Evolutionary conservation across 2,329 filamentous ascomycete genomes (phyloP).

Genomic region (Neoascochyta sp.): DNA sequence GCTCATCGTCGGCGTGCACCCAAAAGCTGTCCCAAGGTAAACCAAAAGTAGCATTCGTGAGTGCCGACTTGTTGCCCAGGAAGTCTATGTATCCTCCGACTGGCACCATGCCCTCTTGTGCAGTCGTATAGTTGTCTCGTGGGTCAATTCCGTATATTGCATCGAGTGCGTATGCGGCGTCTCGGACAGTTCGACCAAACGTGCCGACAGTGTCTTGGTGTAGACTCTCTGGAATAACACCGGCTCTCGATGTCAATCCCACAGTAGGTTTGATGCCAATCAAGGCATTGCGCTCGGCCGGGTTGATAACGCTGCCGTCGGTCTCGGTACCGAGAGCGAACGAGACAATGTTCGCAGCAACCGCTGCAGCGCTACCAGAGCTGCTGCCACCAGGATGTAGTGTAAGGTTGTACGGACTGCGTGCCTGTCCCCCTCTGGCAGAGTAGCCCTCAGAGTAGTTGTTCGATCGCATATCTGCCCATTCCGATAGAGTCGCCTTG

Average conservation of each 20-base stretch:
- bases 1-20: constrained; percentile 56
- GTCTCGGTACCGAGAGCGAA: constrained; percentile 73
- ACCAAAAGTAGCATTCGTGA: constrained; percentile 63
- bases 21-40: constrained; percentile 71
- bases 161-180: constrained; percentile 64
- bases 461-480: constrained; percentile 51
- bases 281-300: constrained; percentile 64
- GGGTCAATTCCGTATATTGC: constrained; percentile 63
- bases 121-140: constrained; percentile 63
- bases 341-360: constrained; percentile 59
- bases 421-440: constrained; percentile 27
- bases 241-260: constrained; percentile 61
- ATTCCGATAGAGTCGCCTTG: constrained; percentile 68
- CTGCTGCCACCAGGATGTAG: constrained; percentile 65
- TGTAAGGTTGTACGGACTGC: constrained; percentile 62
- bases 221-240: constrained; percentile 59
- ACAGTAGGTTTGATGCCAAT: constrained; percentile 76
- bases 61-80: constrained; percentile 51
- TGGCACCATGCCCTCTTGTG: constrained; percentile 55
- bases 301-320: constrained; percentile 64
- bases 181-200: constrained; percentile 65
- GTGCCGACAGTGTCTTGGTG: constrained; percentile 68
- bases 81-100: constrained; percentile 55
- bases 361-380: constrained; percentile 62
- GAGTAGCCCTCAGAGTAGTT: constrained; percentile 37